Evolutionary conservation across 2,329 filamentous ascomycete species (phyloP), one percentile per base, ranked within the genome.

Genomic region (Fusarium sp.): DNA sequence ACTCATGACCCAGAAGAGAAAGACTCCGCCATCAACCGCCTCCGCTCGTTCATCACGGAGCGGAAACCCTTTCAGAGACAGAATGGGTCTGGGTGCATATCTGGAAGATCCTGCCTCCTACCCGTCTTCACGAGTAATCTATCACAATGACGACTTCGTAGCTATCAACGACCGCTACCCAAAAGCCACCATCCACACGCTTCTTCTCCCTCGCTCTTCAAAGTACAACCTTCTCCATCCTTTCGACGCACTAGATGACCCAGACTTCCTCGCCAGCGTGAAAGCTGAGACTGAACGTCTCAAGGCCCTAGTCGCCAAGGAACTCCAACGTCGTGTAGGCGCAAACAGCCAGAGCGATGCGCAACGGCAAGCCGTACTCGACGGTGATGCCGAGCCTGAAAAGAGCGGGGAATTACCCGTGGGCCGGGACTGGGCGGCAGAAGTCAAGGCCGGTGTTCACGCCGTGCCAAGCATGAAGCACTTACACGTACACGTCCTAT

Each of bases 401-500:
- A 25, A 46, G 20, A 59, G 58, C 42, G 73, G 73, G 22, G 76
- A 84, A 45, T 81, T 95, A 11, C 94, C 94, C 0, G 68, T 77
- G 0, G 95, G 94, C 1, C 86, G 95, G 25, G 90, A 98, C 81
- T 98, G 94, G 93, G 81, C 83, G 43, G 82, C 83, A 15, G 93
- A 96, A 27, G 86, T 98, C 51, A 87, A 88, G 52, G 87, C 90
- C 22, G 96, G 96, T 16, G 87, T 97, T 10, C 96, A 99, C 81
- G 92, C 93, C 5, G 89, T 91, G 72, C 96, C 96, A 5, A 95
- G 91, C 59, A 98, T 99, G 96, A 91, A 88, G 69, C 94, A 98
- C 79, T 78, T 98, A 58, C 96, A 99, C 80, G 85, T 98, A 6
- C 96, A 99, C 79, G 89, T 98, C 30, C 81, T 98, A 61, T 93